A percentile compares a stretch with the other conserved stretches of the same genome.
These are phyloP conservation scores for Inonotus hispidus DNA, from an alignment of 1,284 basidiomycete species.

Conservation along the genomic window DNA sequence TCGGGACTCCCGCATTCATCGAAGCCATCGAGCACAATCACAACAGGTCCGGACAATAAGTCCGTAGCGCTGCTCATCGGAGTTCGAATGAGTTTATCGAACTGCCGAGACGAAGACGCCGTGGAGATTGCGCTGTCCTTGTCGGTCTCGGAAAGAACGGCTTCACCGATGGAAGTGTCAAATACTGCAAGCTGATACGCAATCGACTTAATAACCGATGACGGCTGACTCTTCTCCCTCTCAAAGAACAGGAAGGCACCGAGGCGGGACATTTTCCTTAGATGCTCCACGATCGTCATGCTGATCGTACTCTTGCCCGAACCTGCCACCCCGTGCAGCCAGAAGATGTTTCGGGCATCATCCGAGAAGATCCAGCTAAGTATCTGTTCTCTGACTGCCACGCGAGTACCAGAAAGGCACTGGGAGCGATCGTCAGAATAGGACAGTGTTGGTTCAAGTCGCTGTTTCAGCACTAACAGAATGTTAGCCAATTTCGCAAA, in stretches of 20 bases:
- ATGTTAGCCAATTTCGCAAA: background rate
- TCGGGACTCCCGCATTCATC: background rate
- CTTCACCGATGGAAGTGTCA: background rate
- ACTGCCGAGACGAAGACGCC: background rate
- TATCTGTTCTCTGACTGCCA: background rate
- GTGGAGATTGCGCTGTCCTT: background rate
- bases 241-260: conserved; percentile 26
- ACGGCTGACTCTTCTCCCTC: background rate
- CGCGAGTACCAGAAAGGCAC: background rate
- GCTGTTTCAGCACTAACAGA: background rate
- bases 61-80: background rate
- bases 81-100: background rate
- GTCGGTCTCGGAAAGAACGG: background rate
- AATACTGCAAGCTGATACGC: background rate
- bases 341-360: background rate
- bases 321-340: background rate
- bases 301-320: background rate
- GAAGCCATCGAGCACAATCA: conserved; percentile 24
- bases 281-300: background rate
- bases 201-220: background rate
- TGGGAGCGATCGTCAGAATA: background rate
- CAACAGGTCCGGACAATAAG: conserved; percentile 22
- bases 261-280: background rate
- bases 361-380: background rate
- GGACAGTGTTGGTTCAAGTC: background rate